These are phyloP conservation scores for Hypomontagnella submonticulosa DNA, from an alignment of 495 filamentous ascomycete species.

Conservation along the genomic window DNA sequence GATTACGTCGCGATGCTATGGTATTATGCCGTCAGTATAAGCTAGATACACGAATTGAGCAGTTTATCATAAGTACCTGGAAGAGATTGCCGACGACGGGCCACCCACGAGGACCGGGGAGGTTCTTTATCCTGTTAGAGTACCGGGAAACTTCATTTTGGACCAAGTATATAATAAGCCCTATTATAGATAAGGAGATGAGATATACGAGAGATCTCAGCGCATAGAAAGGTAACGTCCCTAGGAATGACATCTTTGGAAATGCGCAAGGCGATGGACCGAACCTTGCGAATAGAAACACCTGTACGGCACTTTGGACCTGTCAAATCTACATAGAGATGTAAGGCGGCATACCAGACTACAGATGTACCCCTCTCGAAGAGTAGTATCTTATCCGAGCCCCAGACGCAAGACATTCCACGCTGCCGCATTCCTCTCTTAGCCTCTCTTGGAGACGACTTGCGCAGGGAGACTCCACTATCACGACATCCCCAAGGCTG, in stretches of 20 bases:
- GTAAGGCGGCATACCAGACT: constrained; percentile 4
- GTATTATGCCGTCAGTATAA: not conserved
- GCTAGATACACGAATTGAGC: constrained; percentile 51
- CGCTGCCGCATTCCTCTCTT: not conserved
- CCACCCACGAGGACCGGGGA: constrained; percentile 71
- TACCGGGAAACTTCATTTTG: constrained; percentile 31
- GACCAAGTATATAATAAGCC: constrained; percentile 24
- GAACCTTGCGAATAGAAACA: not conserved
- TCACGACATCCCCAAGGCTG: constrained; percentile 9
- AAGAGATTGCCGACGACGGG: constrained; percentile 73
- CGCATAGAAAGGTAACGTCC: not conserved
- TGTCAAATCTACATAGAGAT: not conserved
- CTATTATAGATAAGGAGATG: constrained; percentile 4
- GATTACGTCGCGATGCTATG: constrained; percentile 24
- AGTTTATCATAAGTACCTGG: constrained; percentile 65
- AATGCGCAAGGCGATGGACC: not conserved
- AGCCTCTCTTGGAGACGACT: constrained; percentile 3
- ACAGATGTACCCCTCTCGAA: constrained; percentile 19
- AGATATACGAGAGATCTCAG: constrained; percentile 2
- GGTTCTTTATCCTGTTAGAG: constrained; percentile 65
- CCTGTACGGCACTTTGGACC: not conserved
- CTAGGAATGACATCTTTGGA: constrained; percentile 16
- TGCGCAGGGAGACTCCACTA: constrained; percentile 15
- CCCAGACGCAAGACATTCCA: not conserved
- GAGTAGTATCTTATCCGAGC: constrained; percentile 13